A percentile compares a stretch with the other conserved stretches of the same genome.
phyloP scores from a whole-genome alignment of 2,329 filamentous ascomycete species.

The Fusarium robinianum region DNA sequence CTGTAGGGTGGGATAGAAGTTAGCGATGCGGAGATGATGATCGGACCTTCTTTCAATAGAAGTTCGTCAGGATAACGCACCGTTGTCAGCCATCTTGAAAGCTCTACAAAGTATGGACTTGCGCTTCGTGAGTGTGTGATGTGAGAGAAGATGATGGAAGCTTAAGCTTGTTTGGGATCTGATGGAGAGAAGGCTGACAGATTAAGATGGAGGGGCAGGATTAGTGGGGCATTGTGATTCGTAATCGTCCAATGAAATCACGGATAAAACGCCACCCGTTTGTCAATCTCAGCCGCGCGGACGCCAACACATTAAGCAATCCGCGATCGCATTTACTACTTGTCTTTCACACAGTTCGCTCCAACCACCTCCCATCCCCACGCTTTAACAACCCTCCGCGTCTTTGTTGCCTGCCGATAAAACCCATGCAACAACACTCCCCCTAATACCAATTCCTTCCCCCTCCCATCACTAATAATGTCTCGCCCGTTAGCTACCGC shows the following conservation, averaged over 20 bases:
- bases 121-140: not conserved
- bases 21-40: slow-evolving; percentile 5
- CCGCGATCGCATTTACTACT: too few species aligned
- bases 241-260: slow-evolving; percentile 24
- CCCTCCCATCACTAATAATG: slow-evolving; percentile 26
- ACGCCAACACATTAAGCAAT: too few species aligned
- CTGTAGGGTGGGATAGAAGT: slow-evolving; percentile 39
- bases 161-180: slow-evolving; percentile 15
- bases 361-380: too few species aligned
- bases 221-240: not conserved
- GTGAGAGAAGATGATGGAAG: slow-evolving; percentile 21
- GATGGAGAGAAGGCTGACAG: slow-evolving; percentile 39
- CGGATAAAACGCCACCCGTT: slow-evolving; percentile 8
- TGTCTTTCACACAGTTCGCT: too few species aligned
- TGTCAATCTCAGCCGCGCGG: slow-evolving; percentile 35
- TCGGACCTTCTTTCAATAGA: too few species aligned
- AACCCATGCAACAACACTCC: not conserved
- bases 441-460: too few species aligned
- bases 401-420: too few species aligned
- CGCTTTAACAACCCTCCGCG: too few species aligned
- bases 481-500: slow-evolving; percentile 36
- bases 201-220: slow-evolving; percentile 33
- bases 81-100: slow-evolving; percentile 50
- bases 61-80: slow-evolving; percentile 30
- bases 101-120: not conserved